A percentile compares a stretch with the other conserved stretches of the same genome.
These are phyloP conservation scores for Porpolomopsis calyptriformis DNA, from an alignment of 768 basidiomycete genomes.

Conservation along the genomic window DNA sequence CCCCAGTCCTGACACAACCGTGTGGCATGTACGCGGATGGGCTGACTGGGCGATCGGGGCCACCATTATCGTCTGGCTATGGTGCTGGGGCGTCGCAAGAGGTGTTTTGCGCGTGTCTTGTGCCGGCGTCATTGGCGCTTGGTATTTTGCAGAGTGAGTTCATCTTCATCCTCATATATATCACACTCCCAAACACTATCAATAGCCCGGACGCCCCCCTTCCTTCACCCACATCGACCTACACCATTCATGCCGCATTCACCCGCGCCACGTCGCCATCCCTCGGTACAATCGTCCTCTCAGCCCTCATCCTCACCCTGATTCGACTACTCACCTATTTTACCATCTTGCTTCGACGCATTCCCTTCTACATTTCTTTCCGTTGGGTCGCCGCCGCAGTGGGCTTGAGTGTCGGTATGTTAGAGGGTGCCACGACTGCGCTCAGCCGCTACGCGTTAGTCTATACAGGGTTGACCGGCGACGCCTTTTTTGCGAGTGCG, in stretches of 20 bases:
- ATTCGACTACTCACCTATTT: constrained; percentile 49
- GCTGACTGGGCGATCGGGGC: constrained; percentile 37
- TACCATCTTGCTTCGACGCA: constrained; percentile 39
- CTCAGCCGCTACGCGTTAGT: constrained; percentile 54
- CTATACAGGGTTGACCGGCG: constrained; percentile 69
- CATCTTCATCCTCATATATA: constrained; percentile 1
- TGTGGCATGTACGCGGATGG: constrained; percentile 29
- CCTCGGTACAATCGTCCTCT: constrained; percentile 67
- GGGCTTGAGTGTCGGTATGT: constrained; percentile 41
- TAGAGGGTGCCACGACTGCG: constrained; percentile 41
- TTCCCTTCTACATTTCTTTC: constrained; percentile 46
- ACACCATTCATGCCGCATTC: constrained; percentile 67
- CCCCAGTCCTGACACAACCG: constrained; percentile 15
- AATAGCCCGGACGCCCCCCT: constrained; percentile 26
- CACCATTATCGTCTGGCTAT: constrained; percentile 52
- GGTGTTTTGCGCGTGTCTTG: constrained; percentile 68
- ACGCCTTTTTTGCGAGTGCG: constrained; percentile 51
- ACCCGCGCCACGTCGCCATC: constrained; percentile 73
- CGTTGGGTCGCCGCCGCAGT: constrained; percentile 19
- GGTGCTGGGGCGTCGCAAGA: constrained; percentile 73
- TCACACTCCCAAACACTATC: constrained; percentile 5
- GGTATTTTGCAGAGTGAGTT: constrained; percentile 68
- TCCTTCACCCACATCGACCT: constrained; percentile 50
- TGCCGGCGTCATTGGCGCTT: constrained; percentile 79
- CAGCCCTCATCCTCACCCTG: constrained; percentile 64